These are phyloP conservation scores for Pseudotulostoma volvatum DNA, from an alignment of 495 filamentous ascomycete genomes.

Conservation along the genomic window DNA sequence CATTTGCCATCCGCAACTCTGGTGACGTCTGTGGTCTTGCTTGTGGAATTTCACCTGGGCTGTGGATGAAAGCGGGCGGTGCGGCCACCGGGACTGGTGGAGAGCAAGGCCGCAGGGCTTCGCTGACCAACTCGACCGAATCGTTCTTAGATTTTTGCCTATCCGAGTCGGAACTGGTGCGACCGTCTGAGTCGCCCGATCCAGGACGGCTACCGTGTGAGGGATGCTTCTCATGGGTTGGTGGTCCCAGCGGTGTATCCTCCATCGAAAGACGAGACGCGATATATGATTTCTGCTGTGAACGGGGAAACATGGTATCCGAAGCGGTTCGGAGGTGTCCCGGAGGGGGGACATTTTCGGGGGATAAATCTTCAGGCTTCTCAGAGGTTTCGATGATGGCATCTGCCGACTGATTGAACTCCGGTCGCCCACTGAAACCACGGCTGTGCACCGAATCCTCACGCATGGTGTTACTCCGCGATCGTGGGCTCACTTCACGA, in stretches of 20 bases:
- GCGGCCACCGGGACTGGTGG: constrained; percentile 56
- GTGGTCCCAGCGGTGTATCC: constrained; percentile 28
- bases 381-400: constrained; percentile 17
- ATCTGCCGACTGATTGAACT: constrained; percentile 25
- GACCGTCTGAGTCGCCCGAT: constrained; percentile 24
- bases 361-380: constrained; percentile 24
- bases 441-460: constrained; percentile 34
- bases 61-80: constrained; percentile 64
- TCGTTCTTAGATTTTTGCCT: constrained; percentile 13
- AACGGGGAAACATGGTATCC: constrained; percentile 28
- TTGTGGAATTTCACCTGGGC: constrained; percentile 46
- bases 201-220: constrained; percentile 10
- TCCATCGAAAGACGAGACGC: constrained; percentile 22
- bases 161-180: constrained; percentile 44
- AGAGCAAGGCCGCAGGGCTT: constrained; percentile 37
- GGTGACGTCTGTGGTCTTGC: constrained; percentile 52
- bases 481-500: constrained; percentile 50
- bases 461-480: constrained; percentile 15
- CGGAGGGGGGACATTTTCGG: constrained; percentile 23
- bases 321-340: constrained; percentile 39
- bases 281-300: constrained; percentile 17
- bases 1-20: constrained; percentile 62
- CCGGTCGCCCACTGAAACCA: constrained; percentile 10
- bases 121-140: constrained; percentile 15
- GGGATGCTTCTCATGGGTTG: constrained; percentile 15